Evolutionary conservation across 2,329 filamentous ascomycete genomes (phyloP).

Genomic region (Aspergillus pseudotamarii): DNA sequence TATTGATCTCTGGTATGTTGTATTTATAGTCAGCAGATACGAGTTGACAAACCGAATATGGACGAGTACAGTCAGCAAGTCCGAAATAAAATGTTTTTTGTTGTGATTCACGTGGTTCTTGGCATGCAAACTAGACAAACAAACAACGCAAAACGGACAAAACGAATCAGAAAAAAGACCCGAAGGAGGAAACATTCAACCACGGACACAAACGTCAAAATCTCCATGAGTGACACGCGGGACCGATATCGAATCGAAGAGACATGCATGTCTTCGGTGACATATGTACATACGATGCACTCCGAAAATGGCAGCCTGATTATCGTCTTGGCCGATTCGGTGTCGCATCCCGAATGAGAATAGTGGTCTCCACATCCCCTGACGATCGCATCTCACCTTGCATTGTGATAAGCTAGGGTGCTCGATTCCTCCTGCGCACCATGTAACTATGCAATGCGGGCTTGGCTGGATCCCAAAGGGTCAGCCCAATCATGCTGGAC

Average conservation of each 20-base stretch:
- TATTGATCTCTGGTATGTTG: too few relatives aligned
- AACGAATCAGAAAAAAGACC: background rate
- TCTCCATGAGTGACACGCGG: too few relatives aligned
- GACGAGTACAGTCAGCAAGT: too few relatives aligned
- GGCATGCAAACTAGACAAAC: background rate
- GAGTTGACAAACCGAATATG: too few relatives aligned
- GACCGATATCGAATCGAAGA: too few relatives aligned
- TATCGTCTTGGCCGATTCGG: background rate
- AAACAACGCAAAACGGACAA: background rate
- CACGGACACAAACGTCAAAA: too few relatives aligned
- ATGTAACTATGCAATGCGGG: conserved; percentile 12
- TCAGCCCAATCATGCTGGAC: conserved; percentile 9
- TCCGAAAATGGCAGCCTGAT: background rate
- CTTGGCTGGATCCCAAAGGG: background rate
- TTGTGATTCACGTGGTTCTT: background rate
- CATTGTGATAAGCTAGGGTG: conserved; percentile 8
- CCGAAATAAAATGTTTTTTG: background rate
- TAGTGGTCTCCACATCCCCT: conserved; percentile 10
- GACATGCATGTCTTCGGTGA: background rate
- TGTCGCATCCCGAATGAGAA: background rate
- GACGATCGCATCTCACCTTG: conserved; percentile 9
- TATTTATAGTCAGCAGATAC: too few relatives aligned
- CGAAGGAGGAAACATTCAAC: background rate
- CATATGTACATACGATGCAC: background rate
- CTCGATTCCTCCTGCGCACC: conserved; percentile 1